These are phyloP conservation scores for Metschnikowia vanudenii DNA, from an alignment of 805 yeast genomes.

Conservation along the genomic window DNA sequence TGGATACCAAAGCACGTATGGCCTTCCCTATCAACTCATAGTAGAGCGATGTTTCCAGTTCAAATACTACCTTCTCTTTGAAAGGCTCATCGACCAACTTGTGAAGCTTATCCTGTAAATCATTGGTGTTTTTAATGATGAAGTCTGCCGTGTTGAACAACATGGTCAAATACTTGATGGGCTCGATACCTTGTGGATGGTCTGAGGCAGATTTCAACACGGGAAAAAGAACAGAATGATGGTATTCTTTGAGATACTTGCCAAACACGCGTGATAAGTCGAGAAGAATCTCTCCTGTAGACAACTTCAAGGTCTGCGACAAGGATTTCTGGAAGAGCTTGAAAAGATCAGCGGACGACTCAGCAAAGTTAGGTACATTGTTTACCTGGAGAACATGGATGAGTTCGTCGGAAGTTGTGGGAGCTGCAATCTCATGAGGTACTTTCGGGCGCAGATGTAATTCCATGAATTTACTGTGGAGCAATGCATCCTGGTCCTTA, in stretches of 20 bases:
- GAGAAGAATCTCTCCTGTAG: conserved; percentile 17
- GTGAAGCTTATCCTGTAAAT: conserved; percentile 62
- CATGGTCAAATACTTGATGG: conserved; percentile 64
- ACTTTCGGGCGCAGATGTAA: conserved; percentile 60
- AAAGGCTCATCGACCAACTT: conserved; percentile 38
- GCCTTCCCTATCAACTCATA: conserved; percentile 57
- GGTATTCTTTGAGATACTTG: conserved; percentile 56
- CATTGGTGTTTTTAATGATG: conserved; percentile 73
- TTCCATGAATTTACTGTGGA: conserved; percentile 61
- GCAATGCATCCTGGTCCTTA: conserved; percentile 68
- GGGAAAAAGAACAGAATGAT: conserved; percentile 32
- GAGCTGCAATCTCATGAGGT: conserved; percentile 32
- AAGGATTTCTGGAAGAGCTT: conserved; percentile 70
- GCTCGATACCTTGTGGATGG: conserved; percentile 47
- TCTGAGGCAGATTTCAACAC: conserved; percentile 26
- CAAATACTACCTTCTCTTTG: conserved; percentile 50
- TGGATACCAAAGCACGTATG: conserved; percentile 52
- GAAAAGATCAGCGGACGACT: conserved; percentile 85
- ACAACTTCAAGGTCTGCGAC: conserved; percentile 28
- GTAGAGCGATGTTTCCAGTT: conserved; percentile 53
- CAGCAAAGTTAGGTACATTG: conserved; percentile 65
- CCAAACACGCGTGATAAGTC: conserved; percentile 57
- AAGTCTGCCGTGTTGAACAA: conserved; percentile 88
- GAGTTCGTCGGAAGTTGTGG: conserved; percentile 16
- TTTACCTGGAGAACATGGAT: conserved; percentile 40